phyloP scores from a whole-genome alignment of 768 basidiomycete genomes.

The Astraeus odoratus region DNA sequence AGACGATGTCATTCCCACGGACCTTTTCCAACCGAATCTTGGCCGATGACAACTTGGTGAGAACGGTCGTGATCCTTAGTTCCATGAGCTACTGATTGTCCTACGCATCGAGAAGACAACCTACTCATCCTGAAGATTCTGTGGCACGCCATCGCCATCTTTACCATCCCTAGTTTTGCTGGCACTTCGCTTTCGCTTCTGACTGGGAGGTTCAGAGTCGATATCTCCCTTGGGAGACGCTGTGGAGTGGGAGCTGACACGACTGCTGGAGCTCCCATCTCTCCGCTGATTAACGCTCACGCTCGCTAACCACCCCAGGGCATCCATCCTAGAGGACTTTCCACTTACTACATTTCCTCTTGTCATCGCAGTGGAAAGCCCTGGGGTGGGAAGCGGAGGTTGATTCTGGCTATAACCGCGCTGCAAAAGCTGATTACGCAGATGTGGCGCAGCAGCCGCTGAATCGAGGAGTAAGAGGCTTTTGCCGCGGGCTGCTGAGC shows the following conservation, averaged over 20 bases:
- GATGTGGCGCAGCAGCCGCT: constrained; percentile 26
- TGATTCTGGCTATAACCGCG: constrained; percentile 2
- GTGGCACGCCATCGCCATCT: constrained; percentile 29
- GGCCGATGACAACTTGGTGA: constrained; percentile 54
- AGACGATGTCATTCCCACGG: constrained; percentile 6
- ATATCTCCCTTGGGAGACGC: constrained; percentile 18
- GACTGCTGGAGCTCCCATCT: constrained; percentile 52
- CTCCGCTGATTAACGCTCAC: constrained; percentile 57
- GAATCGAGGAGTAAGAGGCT: constrained; percentile 22
- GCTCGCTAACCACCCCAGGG: constrained; percentile 65
- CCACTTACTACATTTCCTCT: constrained; percentile 40
- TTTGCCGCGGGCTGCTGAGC: constrained; percentile 28
- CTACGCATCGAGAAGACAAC: constrained; percentile 14
- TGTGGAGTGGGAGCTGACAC: constrained; percentile 42
- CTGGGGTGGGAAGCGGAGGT: constrained; percentile 18
- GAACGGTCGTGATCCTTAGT: constrained; percentile 57
- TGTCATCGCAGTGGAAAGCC: constrained; percentile 37
- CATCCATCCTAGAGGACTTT: constrained; percentile 52
- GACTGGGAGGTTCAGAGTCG: constrained; percentile 6
- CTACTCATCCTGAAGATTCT: constrained; percentile 69
- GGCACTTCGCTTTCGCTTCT: constrained; percentile 39
- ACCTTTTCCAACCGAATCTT: constrained; percentile 88
- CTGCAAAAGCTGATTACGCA: constrained; percentile 7
- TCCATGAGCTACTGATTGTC: constrained; percentile 2
- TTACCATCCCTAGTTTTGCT: constrained; percentile 31